Conservation (phyloP, 176 grass and related monocot species). For the Areca catechu region DNA sequence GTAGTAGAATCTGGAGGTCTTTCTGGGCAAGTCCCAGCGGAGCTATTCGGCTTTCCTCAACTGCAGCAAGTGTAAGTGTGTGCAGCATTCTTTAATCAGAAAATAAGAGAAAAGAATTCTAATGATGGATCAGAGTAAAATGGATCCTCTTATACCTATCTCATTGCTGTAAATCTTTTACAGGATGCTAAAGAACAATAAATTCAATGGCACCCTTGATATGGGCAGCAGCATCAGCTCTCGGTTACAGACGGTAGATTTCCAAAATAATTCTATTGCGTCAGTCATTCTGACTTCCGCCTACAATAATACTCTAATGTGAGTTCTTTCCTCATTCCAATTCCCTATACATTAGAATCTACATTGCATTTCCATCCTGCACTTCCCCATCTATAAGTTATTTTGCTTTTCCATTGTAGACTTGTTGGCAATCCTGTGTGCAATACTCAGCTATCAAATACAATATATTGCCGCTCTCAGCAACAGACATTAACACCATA, state of each 20-base stretch:
- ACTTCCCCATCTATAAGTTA: no score
- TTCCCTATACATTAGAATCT: no score
- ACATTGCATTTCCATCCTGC: no score
- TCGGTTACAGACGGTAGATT: conserved; percentile 44
- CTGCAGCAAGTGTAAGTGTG: conserved; percentile 86
- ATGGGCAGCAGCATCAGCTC: conserved; percentile 39
- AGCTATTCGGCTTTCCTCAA: conserved; percentile 56
- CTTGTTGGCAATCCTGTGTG: conserved; percentile 65
- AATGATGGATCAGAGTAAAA: no score
- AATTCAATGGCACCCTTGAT: conserved; percentile 41
- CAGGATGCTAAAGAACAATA: conserved; percentile 54
- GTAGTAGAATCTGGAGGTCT: conserved; percentile 70
- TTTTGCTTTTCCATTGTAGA: conserved; percentile 17
- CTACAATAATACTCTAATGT: conserved; percentile 44
- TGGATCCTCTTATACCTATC: no score
- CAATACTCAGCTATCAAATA: conserved; percentile 16
- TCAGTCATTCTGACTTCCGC: conserved; percentile 12
- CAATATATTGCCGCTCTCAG: conserved; percentile 34
- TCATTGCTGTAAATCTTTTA: no score
- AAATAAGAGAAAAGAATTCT: no score
- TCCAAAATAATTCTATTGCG: conserved; percentile 53
- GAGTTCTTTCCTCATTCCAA: conserved; percentile 9
- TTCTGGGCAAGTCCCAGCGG: conserved; percentile 40
- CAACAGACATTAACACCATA: conserved; percentile 19
- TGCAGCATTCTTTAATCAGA: background rate